phyloP scores from a whole-genome alignment of 805 yeast species.

The Metschnikowia reukaufii region DNA sequence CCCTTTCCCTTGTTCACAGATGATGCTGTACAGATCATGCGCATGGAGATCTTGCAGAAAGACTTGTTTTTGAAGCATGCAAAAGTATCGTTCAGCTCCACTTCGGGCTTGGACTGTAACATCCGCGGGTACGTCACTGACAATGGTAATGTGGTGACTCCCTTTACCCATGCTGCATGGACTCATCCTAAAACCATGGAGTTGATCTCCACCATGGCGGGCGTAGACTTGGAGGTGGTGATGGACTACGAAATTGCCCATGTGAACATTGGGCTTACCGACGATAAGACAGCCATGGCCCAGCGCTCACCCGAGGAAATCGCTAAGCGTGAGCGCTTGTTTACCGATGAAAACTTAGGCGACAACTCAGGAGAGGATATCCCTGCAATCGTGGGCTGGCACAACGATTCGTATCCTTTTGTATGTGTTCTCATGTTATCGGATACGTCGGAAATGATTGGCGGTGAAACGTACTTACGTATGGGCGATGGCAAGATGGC shows the following conservation, averaged over 20 bases:
- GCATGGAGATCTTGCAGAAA: conserved; percentile 50
- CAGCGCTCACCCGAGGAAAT: conserved; percentile 23
- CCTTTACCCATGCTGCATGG: conserved; percentile 59
- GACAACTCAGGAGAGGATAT: conserved; percentile 35
- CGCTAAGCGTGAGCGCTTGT: conserved; percentile 10
- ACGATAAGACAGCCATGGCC: conserved; percentile 32
- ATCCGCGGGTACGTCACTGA: conserved; percentile 52
- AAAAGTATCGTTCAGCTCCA: conserved; percentile 42
- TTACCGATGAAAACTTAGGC: conserved; percentile 19
- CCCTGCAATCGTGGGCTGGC: conserved; percentile 64
- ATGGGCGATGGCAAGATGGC: conserved; percentile 35
- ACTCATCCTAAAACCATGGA: conserved; percentile 56
- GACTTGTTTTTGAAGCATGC: conserved; percentile 48
- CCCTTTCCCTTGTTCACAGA: conserved; percentile 63
- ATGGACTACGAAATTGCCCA: conserved; percentile 61
- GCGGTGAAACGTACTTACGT: conserved; percentile 58
- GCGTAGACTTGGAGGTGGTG: conserved; percentile 52
- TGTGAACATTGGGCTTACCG: conserved; percentile 49
- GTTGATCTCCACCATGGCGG: conserved; percentile 57
- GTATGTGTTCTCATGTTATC: conserved; percentile 65
- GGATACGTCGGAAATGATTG: conserved; percentile 57
- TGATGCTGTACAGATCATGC: conserved; percentile 60
- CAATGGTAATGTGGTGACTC: conserved; percentile 34
- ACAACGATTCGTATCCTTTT: conserved; percentile 61
- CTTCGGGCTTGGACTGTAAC: conserved; percentile 50